Evolutionary conservation across 495 filamentous ascomycete genomes (phyloP).

Genomic region (Trypethelium eluteriae): DNA sequence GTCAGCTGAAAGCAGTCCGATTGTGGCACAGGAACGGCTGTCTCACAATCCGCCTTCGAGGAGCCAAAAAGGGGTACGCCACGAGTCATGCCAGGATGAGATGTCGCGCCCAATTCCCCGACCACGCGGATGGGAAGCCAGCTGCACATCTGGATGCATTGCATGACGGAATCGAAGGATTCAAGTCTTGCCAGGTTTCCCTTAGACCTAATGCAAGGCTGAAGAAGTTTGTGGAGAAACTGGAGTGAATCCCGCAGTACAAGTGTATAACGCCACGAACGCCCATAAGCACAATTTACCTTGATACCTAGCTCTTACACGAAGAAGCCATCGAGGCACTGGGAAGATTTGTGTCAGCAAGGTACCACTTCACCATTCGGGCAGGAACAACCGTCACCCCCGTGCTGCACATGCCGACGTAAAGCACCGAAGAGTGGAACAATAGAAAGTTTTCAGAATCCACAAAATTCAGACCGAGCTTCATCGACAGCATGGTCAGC

Average conservation of each 20-base stretch:
- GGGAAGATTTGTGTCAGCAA: background rate
- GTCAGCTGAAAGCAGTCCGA: background rate
- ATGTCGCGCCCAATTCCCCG: background rate
- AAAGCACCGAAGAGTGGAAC: background rate
- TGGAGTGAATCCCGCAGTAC: no score
- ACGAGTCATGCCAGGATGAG: background rate
- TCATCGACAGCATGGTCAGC: slow-evolving; percentile 8
- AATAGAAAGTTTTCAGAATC: background rate
- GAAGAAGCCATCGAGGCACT: no score
- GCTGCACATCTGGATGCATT: no score
- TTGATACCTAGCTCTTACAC: no score
- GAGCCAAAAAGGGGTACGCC: background rate
- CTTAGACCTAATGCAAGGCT: background rate
- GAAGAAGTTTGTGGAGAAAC: background rate
- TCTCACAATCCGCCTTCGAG: background rate
- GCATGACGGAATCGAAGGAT: background rate
- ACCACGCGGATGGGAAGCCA: background rate
- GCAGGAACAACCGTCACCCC: background rate
- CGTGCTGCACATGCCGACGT: background rate
- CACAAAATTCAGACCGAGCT: background rate
- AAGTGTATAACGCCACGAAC: no score
- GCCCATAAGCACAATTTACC: no score
- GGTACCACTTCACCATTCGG: no score
- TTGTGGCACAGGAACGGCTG: slow-evolving; percentile 3
- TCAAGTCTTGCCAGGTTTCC: background rate